Conservation (phyloP, 495 filamentous ascomycete genomes). For the Talaromyces trachyspermus region DNA sequence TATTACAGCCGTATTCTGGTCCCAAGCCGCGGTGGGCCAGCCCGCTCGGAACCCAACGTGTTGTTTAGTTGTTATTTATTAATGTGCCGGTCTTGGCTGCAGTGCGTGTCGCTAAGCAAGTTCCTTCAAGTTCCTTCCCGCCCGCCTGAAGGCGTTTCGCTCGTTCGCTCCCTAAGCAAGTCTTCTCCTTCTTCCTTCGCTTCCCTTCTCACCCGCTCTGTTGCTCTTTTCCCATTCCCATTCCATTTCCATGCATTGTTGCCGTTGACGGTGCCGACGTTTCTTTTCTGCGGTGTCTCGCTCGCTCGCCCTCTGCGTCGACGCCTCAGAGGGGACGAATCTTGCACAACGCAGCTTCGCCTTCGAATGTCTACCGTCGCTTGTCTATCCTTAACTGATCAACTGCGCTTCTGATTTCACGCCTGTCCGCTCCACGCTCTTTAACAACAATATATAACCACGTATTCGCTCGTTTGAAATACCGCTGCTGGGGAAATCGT, state of each 20-base stretch:
- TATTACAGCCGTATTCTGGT: too few relatives aligned
- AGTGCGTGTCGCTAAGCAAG: slow-evolving; percentile 6
- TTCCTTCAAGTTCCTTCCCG: not conserved
- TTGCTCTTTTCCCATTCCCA: slow-evolving; percentile 17
- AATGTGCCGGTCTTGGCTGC: too few relatives aligned
- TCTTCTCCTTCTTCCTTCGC: slow-evolving; percentile 1
- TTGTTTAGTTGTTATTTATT: too few relatives aligned
- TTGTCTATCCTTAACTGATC: slow-evolving; percentile 6
- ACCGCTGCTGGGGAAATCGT: not conserved
- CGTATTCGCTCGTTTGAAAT: slow-evolving; percentile 4
- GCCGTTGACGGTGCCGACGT: slow-evolving; percentile 26
- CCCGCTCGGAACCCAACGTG: not conserved
- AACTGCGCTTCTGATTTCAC: too few relatives aligned
- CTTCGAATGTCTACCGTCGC: slow-evolving; percentile 4
- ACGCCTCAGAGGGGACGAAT: slow-evolving; percentile 5
- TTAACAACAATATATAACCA: too few relatives aligned
- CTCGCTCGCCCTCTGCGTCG: slow-evolving; percentile 9
- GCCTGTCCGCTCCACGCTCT: slow-evolving; percentile 1
- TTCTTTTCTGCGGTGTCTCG: slow-evolving; percentile 14
- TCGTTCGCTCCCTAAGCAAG: slow-evolving; percentile 2
- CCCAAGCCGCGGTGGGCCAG: slow-evolving; percentile 3
- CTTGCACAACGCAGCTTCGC: not conserved
- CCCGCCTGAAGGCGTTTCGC: not conserved
- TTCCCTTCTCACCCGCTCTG: slow-evolving; percentile 1
- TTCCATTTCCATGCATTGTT: slow-evolving; percentile 16